phyloP scores from a whole-genome alignment of 257 asterid genomes.

The Solanum etuberosum region DNA sequence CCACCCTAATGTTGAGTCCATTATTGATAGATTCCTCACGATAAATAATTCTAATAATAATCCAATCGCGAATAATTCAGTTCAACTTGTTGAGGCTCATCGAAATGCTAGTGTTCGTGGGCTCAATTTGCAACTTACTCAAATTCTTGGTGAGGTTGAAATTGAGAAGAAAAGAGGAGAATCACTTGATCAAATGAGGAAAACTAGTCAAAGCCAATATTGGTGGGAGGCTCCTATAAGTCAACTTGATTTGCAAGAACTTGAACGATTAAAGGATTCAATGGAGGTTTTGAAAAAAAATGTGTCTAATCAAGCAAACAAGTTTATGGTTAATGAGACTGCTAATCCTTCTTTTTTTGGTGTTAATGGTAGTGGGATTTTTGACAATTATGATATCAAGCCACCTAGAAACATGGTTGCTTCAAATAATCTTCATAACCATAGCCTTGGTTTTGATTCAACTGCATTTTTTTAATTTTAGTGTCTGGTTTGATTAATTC shows the following conservation, averaged over 20 bases:
- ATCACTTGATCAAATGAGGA: constrained; percentile 36
- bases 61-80: constrained; percentile 6
- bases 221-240: constrained; percentile 66
- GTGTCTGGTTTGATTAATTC: neutral
- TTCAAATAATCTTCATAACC: neutral
- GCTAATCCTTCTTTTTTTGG: constrained; percentile 6
- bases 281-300: constrained; percentile 50
- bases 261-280: constrained; percentile 44
- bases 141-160: constrained; percentile 35
- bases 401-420: constrained; percentile 14
- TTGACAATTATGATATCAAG: constrained; percentile 38
- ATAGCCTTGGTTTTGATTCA: constrained; percentile 34
- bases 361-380: neutral
- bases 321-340: constrained; percentile 12
- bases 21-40: constrained; percentile 31
- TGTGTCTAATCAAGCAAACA: constrained; percentile 19
- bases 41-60: neutral
- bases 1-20: constrained; percentile 53
- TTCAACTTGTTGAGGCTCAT: constrained; percentile 36
- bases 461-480: constrained; percentile 22
- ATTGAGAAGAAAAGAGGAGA: constrained; percentile 49
- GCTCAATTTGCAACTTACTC: constrained; percentile 48
- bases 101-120: constrained; percentile 37
- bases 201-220: constrained; percentile 18
- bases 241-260: constrained; percentile 34